Evolutionary conservation across 805 yeast genomes (phyloP), one percentile per base, ranked within the genome.

Genomic region (Blastobotrys muscicola): DNA sequence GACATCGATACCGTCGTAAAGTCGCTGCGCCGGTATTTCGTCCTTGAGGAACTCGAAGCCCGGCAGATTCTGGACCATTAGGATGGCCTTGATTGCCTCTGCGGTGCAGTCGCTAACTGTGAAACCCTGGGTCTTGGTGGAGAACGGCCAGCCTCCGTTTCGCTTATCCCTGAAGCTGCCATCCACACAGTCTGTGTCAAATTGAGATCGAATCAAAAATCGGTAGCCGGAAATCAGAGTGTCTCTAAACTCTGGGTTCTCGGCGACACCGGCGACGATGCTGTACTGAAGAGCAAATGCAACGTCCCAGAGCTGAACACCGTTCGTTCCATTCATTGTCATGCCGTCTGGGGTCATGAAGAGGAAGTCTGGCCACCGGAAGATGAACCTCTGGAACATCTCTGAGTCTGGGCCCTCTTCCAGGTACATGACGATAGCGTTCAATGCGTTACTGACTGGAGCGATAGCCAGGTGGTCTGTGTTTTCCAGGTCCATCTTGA

Each of bases 31-130:
- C 8, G 71, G 63, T 32, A 85, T 78, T 42, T 74, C 78, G 37
- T 68, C 66, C 38, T 67, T 71, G 29, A 78, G 55, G 45, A 71
- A 69, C 11, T 62, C 66, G 48, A 76, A 80, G 1, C 62, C 65
- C 0, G 76, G 72, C 34, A 82, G 75, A 39, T 82, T 76, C 58
- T 78, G 78, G 2, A 89, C 94, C 97, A 90, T 89, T 8, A 90
- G 71, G 4, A 90, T 83, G 0, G 97, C 96, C 59, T 92, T 92
- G 50, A 89, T 67, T 0, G 97, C 85, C 60, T 90, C 98, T 0
- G 97, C 95, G 0, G 98, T 90, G 64, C 97, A 90, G 61, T 92
- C 99, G 53, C 94, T 78, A 2, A 92, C 99, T 0, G 95, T 83
- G 56, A 90, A 92, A 0, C 99, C 99, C 65, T 92, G 99, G 3